These are phyloP conservation scores for Trypanosomatidae sp. DNA, from an alignment of 208 protist genomes.

Conservation along the genomic window DNA sequence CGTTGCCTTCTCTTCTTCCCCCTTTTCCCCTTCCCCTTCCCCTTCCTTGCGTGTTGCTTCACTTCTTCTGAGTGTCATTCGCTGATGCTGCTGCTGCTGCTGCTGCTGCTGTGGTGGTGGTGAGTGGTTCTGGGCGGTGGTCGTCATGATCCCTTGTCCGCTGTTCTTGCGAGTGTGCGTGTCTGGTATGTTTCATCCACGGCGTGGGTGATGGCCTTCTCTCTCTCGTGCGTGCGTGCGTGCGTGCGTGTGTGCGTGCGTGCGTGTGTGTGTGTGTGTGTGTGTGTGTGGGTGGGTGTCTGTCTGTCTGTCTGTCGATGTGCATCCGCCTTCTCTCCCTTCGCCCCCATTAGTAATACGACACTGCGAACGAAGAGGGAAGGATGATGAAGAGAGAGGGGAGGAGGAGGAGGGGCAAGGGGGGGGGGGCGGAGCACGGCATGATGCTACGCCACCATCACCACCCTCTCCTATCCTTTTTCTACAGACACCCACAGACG, in stretches of 20 bases:
- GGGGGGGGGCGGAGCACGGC: no score
- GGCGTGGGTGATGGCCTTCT: no score
- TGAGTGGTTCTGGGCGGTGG: no score
- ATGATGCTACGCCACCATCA: background rate
- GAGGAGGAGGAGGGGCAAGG: no score
- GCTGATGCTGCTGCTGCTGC: no score
- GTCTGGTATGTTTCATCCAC: background rate
- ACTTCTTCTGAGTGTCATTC: constrained; percentile 1
- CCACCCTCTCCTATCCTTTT: background rate
- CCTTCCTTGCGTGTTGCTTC: constrained; percentile 7
- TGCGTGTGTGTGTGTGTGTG: constrained; percentile 4
- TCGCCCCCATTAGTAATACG: background rate
- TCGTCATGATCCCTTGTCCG: background rate
- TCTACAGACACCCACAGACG: background rate
- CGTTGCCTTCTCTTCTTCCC: background rate
- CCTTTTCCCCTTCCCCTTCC: background rate
- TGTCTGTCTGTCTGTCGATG: constrained; percentile 4
- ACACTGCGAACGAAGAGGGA: no score
- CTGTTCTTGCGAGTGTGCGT: background rate
- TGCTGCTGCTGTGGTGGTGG: no score
- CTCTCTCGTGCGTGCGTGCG: background rate
- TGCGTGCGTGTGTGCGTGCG: background rate
- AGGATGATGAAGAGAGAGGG: no score
- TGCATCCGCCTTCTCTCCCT: background rate
- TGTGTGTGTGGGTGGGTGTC: background rate